Conservation (phyloP, 2,329 filamentous ascomycete genomes). For the Diaporthe destruens region DNA sequence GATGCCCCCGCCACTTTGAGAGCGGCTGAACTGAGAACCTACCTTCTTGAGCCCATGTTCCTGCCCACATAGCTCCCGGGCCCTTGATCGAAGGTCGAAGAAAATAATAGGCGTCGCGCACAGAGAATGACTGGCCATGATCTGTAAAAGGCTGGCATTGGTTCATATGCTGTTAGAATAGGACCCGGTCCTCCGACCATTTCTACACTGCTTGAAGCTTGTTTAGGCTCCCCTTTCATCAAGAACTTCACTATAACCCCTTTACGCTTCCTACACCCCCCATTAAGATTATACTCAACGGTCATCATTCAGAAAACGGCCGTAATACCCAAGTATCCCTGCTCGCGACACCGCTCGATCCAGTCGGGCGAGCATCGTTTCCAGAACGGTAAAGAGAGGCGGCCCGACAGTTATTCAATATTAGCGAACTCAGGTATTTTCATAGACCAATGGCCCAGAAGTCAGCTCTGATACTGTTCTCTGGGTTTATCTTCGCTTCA, state of each 20-base stretch:
- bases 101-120: neutral
- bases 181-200: neutral
- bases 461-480: neutral
- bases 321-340: neutral
- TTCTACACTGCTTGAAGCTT: neutral
- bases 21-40: neutral
- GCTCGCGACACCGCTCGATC: neutral
- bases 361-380: neutral
- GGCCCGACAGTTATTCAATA: neutral
- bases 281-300: no score
- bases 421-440: rapidly evolving
- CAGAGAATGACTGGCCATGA: neutral
- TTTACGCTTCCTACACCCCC: rapidly evolving
- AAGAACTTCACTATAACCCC: neutral
- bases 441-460: neutral
- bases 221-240: neutral
- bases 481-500: neutral
- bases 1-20: neutral
- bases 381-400: neutral
- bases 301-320: no score
- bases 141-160: neutral
- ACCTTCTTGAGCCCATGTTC: neutral
- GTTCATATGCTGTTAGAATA: neutral
- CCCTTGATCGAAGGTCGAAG: neutral
- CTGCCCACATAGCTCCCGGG: neutral